Base-by-base conservation (phyloP, 495 filamentous ascomycete genomes). In the Xylaria sp. region DNA sequence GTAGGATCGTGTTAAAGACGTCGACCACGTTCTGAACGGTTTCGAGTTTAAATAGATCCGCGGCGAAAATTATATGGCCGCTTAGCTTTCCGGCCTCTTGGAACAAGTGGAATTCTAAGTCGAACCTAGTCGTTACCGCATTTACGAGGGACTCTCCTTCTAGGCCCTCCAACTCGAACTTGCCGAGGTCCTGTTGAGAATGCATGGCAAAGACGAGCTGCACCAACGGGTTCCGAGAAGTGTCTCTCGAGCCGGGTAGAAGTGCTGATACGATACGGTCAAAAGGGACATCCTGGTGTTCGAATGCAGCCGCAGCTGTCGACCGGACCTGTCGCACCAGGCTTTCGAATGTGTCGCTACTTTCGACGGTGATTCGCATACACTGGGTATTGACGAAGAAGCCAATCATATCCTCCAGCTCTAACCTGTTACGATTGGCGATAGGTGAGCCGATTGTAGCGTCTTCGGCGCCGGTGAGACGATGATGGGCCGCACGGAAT, bases 301-400 rank as follows among this genome's bases (percentile, higher is more conserved):
- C 70, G 21, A 72, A 66, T 17, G 70, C 61, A 55, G 62, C 70
- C 9, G 62, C 61, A 2, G 44, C 48, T 44, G 62, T 67, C 33
- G 46, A 57, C 35, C 62, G 61, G 33, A 72, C 70, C 31, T 72
- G 70, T 61, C 63, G 70, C 43, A 72, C 70, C 5, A 72, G 62
- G 26, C 37, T 58, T 58, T 67, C 70, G 67, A 72, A 72, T 52
- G 70, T 67, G 26, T 67, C 62, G 31, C 48, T 21, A 37, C 29
- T 29, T 26, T 72, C 61, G 24, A 72, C 40, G 14, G 19, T 55
- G 17, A 72, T 61, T 61, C 70, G 70, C 43, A 72, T 66, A 46
- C 70, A 72, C 41, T 72, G 70, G n/a, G 53, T 67, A 40, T 72
- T 72, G 33, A 67, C 70, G 48, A 72, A 72, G 40, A 72, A 72